Base-by-base conservation (phyloP, 371 early-diverging fungal species). In the Chytridium lagenaria region DNA sequence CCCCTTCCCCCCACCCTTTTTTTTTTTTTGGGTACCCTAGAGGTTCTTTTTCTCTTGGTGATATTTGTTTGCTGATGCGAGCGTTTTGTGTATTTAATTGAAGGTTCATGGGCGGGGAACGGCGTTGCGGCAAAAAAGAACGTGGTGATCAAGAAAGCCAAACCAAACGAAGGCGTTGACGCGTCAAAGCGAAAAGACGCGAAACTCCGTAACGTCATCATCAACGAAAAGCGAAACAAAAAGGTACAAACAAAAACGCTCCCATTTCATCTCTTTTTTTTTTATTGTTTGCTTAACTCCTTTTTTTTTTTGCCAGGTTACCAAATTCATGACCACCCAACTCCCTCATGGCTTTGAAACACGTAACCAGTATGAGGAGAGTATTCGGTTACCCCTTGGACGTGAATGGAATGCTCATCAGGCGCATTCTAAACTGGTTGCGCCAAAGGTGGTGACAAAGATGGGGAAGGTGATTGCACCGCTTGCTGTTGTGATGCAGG, bases 381-480 rank as follows among this genome's bases (percentile, higher is more conserved):
- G 90, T 26, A 82, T 97, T 68, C 88, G 89, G 49, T 83, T 89
- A 52, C 97, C 98, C 57, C 77, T 98, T n/a, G 98, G 98, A 66
- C 89, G 87, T 73, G 97, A 98, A 84, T 98, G 98, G 98, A 96
- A 95, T 78, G 91, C 98, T 1, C 82, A 88, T 37, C 79, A 84
- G 59, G 85, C 91, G 2, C 90, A 90, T 84, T 79, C 85, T 37
- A 90, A 90, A 83, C 75, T 89, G 69, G 90, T 91, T 63, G 87
- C 90, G 83, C 98, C 98, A 22, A 85, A 90, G 50, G 86, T 97
- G 38, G 85, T 90, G 69, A 92, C 93, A 37, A 93, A 93, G 79
- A 83, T 91, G 69, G 98, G 98, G n/a, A n/a, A n/a, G n/a, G n/a
- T n/a, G n/a, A n/a, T n/a, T n/a, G n/a, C n/a, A n/a, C n/a, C n/a